These are phyloP conservation scores for Aspergillus aculeatinus DNA, from an alignment of 2,329 filamentous ascomycete genomes.

Conservation along the genomic window DNA sequence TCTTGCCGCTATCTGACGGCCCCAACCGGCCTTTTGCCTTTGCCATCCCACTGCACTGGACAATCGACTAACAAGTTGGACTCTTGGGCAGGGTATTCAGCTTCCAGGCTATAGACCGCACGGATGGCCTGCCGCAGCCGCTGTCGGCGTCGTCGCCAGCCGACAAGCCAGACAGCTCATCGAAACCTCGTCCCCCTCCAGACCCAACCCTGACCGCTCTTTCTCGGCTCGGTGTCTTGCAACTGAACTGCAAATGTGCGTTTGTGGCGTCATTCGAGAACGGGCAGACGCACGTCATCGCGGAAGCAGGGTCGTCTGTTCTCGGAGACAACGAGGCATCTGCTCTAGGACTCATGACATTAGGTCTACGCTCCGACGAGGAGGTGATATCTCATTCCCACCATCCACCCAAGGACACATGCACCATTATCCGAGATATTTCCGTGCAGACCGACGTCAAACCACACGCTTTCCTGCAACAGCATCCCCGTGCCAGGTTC, in stretches of 20 bases:
- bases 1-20: neutral
- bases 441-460: conserved; percentile 35
- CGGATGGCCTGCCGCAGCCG: neutral
- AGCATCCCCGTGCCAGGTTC: conserved; percentile 43
- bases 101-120: neutral
- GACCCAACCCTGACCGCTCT: conserved; percentile 47
- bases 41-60: neutral
- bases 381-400: neutral
- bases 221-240: conserved; percentile 49
- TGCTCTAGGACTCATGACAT: conserved; percentile 20
- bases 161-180: neutral
- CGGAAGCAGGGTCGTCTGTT: conserved; percentile 47
- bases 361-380: conserved; percentile 10
- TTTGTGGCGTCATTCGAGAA: conserved; percentile 53
- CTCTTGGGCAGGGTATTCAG: conserved; percentile 6
- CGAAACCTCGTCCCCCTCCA: neutral
- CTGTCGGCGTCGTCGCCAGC: neutral
- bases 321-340: conserved; percentile 14
- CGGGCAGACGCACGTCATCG: conserved; percentile 48
- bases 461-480: conserved; percentile 33
- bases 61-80: neutral
- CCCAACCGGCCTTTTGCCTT: neutral
- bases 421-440: conserved; percentile 40
- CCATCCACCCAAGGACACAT: conserved; percentile 11
- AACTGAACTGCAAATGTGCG: conserved; percentile 42